Evolutionary conservation across 768 basidiomycete species (phyloP), one percentile per base, ranked within the genome.

Genomic region (Chlorophyllum brunneum): DNA sequence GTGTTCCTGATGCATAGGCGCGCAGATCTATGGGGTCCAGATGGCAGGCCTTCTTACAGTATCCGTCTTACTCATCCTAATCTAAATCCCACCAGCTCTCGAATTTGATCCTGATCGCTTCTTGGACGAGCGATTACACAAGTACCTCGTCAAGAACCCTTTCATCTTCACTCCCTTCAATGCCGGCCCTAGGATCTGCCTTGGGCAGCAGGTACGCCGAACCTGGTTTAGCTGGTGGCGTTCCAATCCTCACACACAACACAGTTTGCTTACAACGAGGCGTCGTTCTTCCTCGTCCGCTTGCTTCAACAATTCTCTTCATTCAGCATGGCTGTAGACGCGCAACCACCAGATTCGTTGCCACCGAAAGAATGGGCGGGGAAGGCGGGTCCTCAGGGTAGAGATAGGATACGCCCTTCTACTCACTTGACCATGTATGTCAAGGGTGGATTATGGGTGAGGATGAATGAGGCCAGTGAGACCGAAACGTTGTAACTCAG

Each of bases 101-200:
- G 57, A 70, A 42, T 86, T 85, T 56, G 83, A 86, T 58, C 85
- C 84, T 0, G 81, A 84, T 57, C 72, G 85, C 13, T 87, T 82
- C 71, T 62, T 85, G 39, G 84, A 86, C 51, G 72, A 74, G 8
- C 70, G 84, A 26, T 57, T 80, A 5, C 71, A 73, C 50, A 76
- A 75, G 57, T 80, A 80, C 52, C 67, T 83, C 16, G 70, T 68
- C 0, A 71, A 75, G 1, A 85, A 85, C 54, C 82, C 83, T 1
- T 84, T 79, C 70, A 86, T 88, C 55, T 86, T 86, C 64, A 65
- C 81, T 4, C 83, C 85, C 0, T 86, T 86, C 68, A 84, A 84
- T 53, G 82, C 81, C 0, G 85, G 82, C 1, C 85, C 83, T 4
- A 71, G 85, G 8, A 81, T 83, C 54, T 85, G 84, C 50, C 71